These are phyloP conservation scores for Rheum nobile DNA, from an alignment of 148 eudicot species.

Conservation along the genomic window DNA sequence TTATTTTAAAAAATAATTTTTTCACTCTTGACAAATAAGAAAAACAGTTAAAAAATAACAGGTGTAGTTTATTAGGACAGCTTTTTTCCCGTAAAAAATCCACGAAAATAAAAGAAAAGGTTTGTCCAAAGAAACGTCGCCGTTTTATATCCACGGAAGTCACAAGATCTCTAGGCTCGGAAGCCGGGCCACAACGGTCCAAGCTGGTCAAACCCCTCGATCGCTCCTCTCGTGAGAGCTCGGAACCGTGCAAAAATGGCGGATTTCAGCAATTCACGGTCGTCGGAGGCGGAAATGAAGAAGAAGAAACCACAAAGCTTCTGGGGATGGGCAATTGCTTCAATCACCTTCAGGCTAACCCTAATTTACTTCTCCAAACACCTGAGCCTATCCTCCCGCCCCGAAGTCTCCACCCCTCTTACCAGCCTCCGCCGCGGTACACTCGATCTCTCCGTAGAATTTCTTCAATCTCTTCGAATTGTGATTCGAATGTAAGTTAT, in stretches of 20 bases:
- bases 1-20: too few species aligned
- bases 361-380: conserved; percentile 52
- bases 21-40: too few species aligned
- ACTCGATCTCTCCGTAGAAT: conserved; percentile 14
- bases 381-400: conserved; percentile 60
- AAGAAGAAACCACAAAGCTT: conserved; percentile 21
- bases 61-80: too few species aligned
- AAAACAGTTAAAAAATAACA: too few species aligned
- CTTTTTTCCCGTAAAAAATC: too few species aligned
- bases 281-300: conserved; percentile 15
- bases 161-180: neutral
- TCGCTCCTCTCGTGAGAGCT: neutral
- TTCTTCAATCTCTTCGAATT: neutral
- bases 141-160: neutral
- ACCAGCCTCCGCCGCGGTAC: conserved; percentile 94
- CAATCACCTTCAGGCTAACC: conserved; percentile 44
- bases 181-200: neutral
- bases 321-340: conserved; percentile 64
- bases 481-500: neutral
- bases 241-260: neutral
- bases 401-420: conserved; percentile 91
- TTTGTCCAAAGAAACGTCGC: neutral
- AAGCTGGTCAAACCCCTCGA: conserved; percentile 4
- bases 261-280: neutral
- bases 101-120: too few species aligned